Evolutionary conservation across 106 monocot species (phyloP).

Genomic region (Alisma plantagoaquatica): DNA sequence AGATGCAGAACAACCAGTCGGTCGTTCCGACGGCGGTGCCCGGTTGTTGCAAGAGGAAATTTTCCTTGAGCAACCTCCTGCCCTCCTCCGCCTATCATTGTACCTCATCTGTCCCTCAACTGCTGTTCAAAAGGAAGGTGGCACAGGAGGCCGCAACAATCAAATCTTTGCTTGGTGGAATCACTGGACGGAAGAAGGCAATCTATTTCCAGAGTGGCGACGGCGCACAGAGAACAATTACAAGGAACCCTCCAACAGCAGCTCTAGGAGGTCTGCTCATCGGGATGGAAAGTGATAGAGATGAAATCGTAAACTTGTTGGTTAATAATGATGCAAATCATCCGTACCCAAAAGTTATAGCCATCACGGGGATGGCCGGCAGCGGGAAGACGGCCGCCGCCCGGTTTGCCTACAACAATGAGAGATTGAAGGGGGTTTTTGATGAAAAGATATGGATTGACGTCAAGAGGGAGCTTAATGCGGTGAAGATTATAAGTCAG

Average conservation of each 20-base stretch:
- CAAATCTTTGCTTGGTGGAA: background rate
- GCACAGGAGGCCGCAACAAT: conserved; percentile 6
- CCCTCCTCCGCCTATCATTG: background rate
- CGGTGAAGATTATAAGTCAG: conserved; percentile 7
- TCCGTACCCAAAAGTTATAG: background rate
- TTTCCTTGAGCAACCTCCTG: no score
- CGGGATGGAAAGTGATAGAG: background rate
- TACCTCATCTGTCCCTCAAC: background rate
- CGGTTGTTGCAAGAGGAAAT: no score
- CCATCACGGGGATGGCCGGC: conserved; percentile 21
- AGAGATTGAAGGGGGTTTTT: conserved; percentile 5
- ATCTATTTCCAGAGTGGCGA: no score
- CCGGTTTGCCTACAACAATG: conserved; percentile 11
- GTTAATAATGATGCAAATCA: no score
- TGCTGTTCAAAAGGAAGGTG: background rate
- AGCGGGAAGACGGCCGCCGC: conserved; percentile 27
- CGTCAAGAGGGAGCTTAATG: conserved; percentile 17
- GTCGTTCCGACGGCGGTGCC: no score
- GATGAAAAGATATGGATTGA: conserved; percentile 12
- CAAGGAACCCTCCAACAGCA: no score
- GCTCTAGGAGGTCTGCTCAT: no score
- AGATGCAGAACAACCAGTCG: no score
- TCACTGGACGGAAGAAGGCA: no score
- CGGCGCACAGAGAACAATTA: background rate
- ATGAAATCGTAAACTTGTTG: no score